phyloP scores from a whole-genome alignment of 1,284 basidiomycete genomes.

The Sporisorium graminicola region DNA sequence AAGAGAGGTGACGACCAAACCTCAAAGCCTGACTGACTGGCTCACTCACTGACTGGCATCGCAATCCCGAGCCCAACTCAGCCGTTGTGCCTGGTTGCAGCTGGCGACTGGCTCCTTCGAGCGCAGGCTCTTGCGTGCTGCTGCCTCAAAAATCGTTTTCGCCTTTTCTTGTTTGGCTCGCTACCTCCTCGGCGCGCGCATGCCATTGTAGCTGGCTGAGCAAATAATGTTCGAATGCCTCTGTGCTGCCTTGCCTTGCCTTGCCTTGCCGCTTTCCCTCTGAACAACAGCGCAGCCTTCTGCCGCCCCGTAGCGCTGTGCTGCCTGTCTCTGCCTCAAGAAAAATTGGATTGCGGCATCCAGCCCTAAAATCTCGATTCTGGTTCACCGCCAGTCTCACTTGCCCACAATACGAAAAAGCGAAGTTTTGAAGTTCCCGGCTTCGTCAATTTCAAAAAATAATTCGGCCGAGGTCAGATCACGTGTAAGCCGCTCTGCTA shows the following conservation, averaged over 20 bases:
- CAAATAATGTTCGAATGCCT: not conserved
- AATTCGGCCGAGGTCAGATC: slow-evolving; percentile 3
- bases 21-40: slow-evolving; percentile 33
- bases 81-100: slow-evolving; percentile 13
- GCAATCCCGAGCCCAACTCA: slow-evolving; percentile 4
- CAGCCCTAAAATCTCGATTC: not conserved
- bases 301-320: not conserved
- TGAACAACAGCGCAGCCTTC: not conserved
- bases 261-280: no score
- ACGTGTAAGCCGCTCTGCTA: not conserved
- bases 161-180: not conserved
- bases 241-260: not conserved
- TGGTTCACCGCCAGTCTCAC: not conserved
- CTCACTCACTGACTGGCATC: slow-evolving; percentile 5
- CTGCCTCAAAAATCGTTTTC: slow-evolving; percentile 20
- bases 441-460: not conserved
- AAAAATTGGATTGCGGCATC: slow-evolving; percentile 34
- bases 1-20: slow-evolving; percentile 39
- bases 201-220: not conserved
- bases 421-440: not conserved
- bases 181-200: slow-evolving; percentile 16
- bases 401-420: no score
- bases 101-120: no score
- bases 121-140: slow-evolving; percentile 13
- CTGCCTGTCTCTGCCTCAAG: not conserved